Evolutionary conservation across 2,329 filamentous ascomycete genomes (phyloP).

Genomic region (Penicillium brevicompactum): DNA sequence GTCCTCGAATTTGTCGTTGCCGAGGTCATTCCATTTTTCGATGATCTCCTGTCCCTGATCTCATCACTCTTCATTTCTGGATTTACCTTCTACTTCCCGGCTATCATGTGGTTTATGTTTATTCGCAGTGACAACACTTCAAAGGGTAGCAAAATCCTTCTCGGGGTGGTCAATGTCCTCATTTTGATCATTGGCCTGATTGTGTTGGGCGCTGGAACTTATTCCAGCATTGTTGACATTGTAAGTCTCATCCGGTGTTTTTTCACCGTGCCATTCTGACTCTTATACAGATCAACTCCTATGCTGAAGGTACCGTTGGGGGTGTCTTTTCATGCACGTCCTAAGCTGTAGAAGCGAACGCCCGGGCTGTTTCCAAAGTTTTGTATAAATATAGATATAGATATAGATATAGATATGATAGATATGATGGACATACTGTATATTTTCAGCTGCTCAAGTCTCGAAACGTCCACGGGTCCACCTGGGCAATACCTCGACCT

Average conservation of each 20-base stretch:
- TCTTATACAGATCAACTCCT: not conserved
- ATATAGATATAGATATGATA: not conserved
- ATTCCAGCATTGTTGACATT: not conserved
- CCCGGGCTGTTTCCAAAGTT: too few species aligned
- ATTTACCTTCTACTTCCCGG: slow-evolving; percentile 1
- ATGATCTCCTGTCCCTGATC: not conserved
- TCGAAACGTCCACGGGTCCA: too few species aligned
- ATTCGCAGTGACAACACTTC: not conserved
- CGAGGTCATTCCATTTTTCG: not conserved
- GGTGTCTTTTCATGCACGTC: not conserved
- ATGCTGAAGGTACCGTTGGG: not conserved
- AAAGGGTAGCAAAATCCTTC: not conserved
- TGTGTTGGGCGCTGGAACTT: not conserved
- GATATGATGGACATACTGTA: not conserved
- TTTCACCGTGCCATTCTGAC: not conserved
- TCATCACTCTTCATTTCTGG: not conserved
- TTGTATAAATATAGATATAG: not conserved
- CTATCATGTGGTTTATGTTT: slow-evolving; percentile 2
- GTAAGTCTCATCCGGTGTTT: not conserved
- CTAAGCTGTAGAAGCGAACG: not conserved
- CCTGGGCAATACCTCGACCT: too few species aligned
- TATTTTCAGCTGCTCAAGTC: not conserved
- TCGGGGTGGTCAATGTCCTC: not conserved
- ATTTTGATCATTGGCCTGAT: not conserved
- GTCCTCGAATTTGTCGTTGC: not conserved